Percentiles rank a stretch among this genome's conserved stretches.
Conservation (phyloP, 345 rosid species). For the Bruguiera gymnorhiza region DNA sequence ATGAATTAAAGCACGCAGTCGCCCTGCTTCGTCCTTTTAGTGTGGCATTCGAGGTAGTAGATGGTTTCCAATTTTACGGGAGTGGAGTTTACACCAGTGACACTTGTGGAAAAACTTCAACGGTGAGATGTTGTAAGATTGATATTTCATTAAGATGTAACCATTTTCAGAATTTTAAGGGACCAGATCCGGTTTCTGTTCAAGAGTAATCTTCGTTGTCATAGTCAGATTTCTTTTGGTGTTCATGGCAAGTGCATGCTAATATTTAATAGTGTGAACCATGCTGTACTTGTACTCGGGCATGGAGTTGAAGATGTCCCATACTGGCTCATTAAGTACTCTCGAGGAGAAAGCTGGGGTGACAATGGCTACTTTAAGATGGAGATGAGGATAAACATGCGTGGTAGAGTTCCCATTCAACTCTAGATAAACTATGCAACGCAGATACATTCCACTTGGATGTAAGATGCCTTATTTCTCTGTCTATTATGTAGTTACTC, state of each 20-base stretch:
- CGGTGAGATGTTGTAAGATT: constrained; percentile 40
- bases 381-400: constrained; percentile 94
- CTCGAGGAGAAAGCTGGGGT: constrained; percentile 86
- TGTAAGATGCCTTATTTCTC: not conserved
- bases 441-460: not conserved
- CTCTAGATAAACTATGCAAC: not conserved
- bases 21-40: constrained; percentile 81
- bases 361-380: constrained; percentile 87
- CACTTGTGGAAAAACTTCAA: constrained; percentile 63
- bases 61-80: constrained; percentile 60
- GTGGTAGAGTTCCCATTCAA: constrained; percentile 54
- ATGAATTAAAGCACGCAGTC: constrained; percentile 88
- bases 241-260: too few species aligned
- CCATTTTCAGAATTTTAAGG: not conserved
- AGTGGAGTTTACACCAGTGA: constrained; percentile 71
- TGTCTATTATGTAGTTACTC: not conserved
- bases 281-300: constrained; percentile 92
- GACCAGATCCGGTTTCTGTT: not conserved
- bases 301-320: constrained; percentile 86
- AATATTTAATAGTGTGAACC: constrained; percentile 40
- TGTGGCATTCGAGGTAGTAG: constrained; percentile 77
- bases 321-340: constrained; percentile 92
- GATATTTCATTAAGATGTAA: constrained; percentile 1
- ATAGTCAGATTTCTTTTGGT: not conserved
- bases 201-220: not conserved